Conservation (phyloP, 2,329 filamentous ascomycete genomes). For the Cercospora brassicicola region DNA sequence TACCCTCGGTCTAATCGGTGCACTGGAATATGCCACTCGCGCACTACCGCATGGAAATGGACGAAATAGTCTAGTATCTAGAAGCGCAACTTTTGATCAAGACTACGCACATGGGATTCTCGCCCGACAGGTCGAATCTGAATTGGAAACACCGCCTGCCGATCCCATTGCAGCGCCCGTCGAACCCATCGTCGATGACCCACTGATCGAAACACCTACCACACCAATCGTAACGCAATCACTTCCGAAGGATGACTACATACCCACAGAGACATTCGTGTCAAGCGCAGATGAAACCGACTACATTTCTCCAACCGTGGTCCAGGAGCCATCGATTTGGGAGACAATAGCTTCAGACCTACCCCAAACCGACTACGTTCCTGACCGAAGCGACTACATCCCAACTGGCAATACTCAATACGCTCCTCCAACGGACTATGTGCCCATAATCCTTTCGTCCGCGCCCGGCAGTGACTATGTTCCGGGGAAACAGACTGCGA, state of each 20-base stretch:
- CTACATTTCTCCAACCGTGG: neutral
- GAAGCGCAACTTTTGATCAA: neutral
- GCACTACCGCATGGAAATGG: constrained; percentile 16
- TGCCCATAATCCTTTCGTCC: neutral
- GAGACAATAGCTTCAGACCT: neutral
- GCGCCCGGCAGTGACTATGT: neutral
- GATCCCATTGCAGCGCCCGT: neutral
- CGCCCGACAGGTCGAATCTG: neutral
- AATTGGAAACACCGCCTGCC: neutral
- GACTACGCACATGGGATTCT: neutral
- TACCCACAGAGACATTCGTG: neutral
- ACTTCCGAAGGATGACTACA: neutral
- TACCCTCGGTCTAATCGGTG: constrained; percentile 18
- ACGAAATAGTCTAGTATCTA: neutral
- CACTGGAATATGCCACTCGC: constrained; percentile 19
- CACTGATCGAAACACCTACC: neutral
- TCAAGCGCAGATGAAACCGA: neutral
- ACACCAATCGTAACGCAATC: neutral
- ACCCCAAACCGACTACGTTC: neutral
- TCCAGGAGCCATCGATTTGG: neutral
- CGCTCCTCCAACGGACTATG: neutral
- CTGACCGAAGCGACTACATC: neutral
- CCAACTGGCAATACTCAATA: neutral
- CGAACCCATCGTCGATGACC: neutral
- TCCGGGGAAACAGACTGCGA: neutral